A percentile compares a stretch with the other conserved stretches of the same genome.
These are phyloP conservation scores for Senecio squalidus DNA, from an alignment of 140 eudicot genomes.

Conservation along the genomic window DNA sequence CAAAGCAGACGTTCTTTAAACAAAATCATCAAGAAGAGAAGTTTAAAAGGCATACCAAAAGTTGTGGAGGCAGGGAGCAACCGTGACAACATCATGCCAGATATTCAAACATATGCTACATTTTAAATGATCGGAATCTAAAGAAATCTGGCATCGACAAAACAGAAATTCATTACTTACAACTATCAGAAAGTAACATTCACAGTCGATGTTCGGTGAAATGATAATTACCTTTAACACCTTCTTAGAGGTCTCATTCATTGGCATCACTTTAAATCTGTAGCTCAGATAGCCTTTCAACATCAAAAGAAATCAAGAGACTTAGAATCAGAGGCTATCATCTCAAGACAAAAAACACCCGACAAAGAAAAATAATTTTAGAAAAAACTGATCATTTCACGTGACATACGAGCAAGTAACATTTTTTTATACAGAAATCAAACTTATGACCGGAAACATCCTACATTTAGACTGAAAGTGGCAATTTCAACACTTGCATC, in stretches of 20 bases:
- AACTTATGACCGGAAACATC: too few relatives aligned
- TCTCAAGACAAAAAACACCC: background rate
- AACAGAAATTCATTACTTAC: background rate
- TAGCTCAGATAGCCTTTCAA: conserved; percentile 62
- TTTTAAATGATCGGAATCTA: conserved; percentile 75
- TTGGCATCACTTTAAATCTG: conserved; percentile 68
- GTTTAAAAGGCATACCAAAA: conserved; percentile 49
- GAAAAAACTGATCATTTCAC: background rate
- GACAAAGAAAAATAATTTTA: too few relatives aligned
- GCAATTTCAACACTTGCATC: too few relatives aligned
- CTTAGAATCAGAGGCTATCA: conserved; percentile 1
- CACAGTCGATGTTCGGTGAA: background rate
- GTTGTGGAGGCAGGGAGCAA: conserved; percentile 94
- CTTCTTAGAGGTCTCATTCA: conserved; percentile 36
- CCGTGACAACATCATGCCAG: conserved; percentile 98
- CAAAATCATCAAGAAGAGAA: background rate
- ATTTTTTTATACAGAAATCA: too few relatives aligned
- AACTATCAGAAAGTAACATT: background rate
- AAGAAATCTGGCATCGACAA: conserved; percentile 40
- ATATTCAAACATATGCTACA: conserved; percentile 83
- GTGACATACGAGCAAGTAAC: too few relatives aligned
- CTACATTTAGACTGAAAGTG: too few relatives aligned
- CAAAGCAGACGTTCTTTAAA: background rate
- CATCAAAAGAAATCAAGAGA: conserved; percentile 5
- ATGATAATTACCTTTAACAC: conserved; percentile 45